Conservation (phyloP, 129 eudicot genomes). For the Lonicera japonica region DNA sequence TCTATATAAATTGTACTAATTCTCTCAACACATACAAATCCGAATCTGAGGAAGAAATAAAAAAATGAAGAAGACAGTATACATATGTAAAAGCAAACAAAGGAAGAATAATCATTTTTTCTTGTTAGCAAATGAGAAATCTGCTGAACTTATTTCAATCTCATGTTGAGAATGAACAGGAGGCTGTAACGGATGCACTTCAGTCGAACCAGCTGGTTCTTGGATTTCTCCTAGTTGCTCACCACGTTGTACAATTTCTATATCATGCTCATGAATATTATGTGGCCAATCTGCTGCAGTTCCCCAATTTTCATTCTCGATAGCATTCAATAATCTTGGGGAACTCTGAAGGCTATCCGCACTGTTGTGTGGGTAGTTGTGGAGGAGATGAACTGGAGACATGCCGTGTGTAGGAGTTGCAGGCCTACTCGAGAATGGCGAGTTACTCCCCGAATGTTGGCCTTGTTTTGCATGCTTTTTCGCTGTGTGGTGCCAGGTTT, state of each 20-base stretch:
- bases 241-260: not conserved
- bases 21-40: no score
- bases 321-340: conserved; percentile 25
- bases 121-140: conserved; percentile 29
- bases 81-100: not conserved
- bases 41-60: no score
- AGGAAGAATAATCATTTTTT: not conserved
- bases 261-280: conserved; percentile 3
- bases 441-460: conserved; percentile 26
- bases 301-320: conserved; percentile 34
- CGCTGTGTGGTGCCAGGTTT: conserved; percentile 55
- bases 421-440: conserved; percentile 60
- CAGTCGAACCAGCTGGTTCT: conserved; percentile 8
- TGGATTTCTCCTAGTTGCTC: conserved; percentile 11
- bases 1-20: no score
- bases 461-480: conserved; percentile 42
- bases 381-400: conserved; percentile 50
- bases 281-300: conserved; percentile 20
- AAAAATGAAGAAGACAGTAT: no score
- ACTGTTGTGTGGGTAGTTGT: conserved; percentile 23
- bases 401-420: conserved; percentile 44
- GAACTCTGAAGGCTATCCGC: conserved; percentile 30
- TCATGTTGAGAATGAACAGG: conserved; percentile 28
- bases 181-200: conserved; percentile 10
- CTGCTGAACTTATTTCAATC: conserved; percentile 12